A percentile compares a stretch with the other conserved stretches of the same genome.
These are phyloP conservation scores for Phtheirospermum japonicum DNA, from an alignment of 257 asterid species.

Conservation along the genomic window DNA sequence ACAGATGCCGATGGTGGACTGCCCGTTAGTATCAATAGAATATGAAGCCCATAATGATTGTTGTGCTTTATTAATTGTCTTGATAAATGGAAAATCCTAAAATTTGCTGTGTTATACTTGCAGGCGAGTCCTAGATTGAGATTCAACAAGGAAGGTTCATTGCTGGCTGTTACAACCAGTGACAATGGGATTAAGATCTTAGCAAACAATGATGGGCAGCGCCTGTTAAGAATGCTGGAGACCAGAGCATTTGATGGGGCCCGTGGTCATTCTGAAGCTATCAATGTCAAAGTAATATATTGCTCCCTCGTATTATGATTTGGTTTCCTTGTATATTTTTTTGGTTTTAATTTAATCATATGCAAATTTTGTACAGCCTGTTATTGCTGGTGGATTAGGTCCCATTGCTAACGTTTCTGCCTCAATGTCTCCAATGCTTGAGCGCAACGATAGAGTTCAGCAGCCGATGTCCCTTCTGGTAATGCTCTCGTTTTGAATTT, in stretches of 20 bases:
- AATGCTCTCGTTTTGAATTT: constrained; percentile 23
- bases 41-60: constrained; percentile 26
- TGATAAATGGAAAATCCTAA: constrained; percentile 25
- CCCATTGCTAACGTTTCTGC: constrained; percentile 60
- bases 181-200: constrained; percentile 92
- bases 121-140: constrained; percentile 94
- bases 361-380: constrained; percentile 49
- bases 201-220: constrained; percentile 86
- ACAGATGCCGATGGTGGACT: constrained; percentile 90
- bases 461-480: constrained; percentile 89
- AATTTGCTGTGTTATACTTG: constrained; percentile 30
- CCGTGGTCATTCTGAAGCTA: constrained; percentile 71
- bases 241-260: constrained; percentile 80
- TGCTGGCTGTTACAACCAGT: constrained; percentile 86
- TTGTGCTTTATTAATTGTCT: constrained; percentile 9
- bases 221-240: constrained; percentile 87
- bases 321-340: background rate
- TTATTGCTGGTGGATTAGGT: constrained; percentile 66
- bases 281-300: constrained; percentile 61
- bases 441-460: constrained; percentile 73
- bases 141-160: constrained; percentile 92
- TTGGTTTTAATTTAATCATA: constrained; percentile 6
- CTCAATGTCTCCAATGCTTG: constrained; percentile 58
- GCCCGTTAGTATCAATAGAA: constrained; percentile 68
- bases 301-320: constrained; percentile 10